Evolutionary conservation across 2,329 filamentous ascomycete genomes (phyloP).

Genomic region (Ceratocystis albifundus): DNA sequence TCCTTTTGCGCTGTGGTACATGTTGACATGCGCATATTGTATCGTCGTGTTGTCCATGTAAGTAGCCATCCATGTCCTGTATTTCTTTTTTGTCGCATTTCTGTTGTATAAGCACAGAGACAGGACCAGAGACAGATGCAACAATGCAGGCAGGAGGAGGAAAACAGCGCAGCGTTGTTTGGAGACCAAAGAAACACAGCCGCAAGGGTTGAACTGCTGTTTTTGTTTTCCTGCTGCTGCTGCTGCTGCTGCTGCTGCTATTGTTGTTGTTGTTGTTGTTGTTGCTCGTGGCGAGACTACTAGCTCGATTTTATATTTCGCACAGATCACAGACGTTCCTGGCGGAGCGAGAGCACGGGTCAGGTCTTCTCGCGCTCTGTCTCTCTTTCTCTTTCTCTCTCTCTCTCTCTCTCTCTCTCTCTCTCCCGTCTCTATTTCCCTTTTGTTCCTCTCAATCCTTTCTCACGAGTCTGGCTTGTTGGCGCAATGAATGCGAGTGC

Average conservation of each 20-base stretch:
- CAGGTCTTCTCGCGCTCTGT: background rate
- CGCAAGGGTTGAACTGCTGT: too few species aligned
- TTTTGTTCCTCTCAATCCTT: background rate
- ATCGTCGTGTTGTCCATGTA: background rate
- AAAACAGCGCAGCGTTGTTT: too few species aligned
- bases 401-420: too few species aligned
- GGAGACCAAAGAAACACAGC: too few species aligned
- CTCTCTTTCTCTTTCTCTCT: background rate
- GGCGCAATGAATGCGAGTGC: constrained; percentile 1
- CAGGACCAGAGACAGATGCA: too few species aligned
- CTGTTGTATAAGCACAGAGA: background rate
- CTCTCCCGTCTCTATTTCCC: background rate
- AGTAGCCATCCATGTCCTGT: too few species aligned
- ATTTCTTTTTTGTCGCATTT: background rate
- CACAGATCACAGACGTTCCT: constrained; percentile 2
- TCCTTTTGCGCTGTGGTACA: background rate
- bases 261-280: too few species aligned
- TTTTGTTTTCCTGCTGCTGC: too few species aligned
- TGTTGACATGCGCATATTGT: background rate
- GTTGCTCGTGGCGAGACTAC: too few species aligned
- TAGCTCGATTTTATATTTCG: background rate
- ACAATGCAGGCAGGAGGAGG: too few species aligned
- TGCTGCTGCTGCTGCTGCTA: too few species aligned
- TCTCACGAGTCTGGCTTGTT: background rate
- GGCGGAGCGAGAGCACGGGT: background rate